Evolutionary conservation across 108 stramenopile species (phyloP), one percentile per base, ranked within the genome.

Genomic region (Cyclotella kingstonii): DNA sequence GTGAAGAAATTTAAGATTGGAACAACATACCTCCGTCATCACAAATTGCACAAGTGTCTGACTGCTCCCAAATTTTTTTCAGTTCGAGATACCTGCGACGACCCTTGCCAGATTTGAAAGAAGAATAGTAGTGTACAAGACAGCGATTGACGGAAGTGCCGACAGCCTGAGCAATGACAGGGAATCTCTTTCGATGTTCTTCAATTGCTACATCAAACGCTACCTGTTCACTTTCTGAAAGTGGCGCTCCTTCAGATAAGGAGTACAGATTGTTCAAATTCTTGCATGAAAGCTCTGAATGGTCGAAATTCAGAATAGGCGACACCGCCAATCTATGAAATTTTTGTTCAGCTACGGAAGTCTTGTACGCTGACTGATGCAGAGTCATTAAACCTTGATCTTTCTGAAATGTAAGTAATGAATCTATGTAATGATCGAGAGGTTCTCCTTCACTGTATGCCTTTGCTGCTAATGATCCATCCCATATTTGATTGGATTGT

Each of bases 51-150:
- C 83, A 84, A 35, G 52, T 49, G 64, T 82, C 81, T 4, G 78
- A 74, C n/a, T 64, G 68, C 60, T 53, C 80, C 81, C 80, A 86
- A 28, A 45, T 44, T 27, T 64, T 76, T 42, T 83, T 81, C 44
- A 53, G 28, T 45, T 47, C 61, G 4, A 52, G 61, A 53, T 86
- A 81, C 14, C 15, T 19, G 14, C 29, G 34, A 8, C 52, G 59
- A 42, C 38, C 58, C 15, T 67, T 28, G 29, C 68, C 77, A 63
- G 73, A 54, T 63, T 83, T 78, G 38, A 62, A 78, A 14, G 19
- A n/a, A 19, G 64, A 60, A 60, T 86, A 86, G 58, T 86, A 86
- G 34, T 86, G 66, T 3, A 79, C 57, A 31, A 86, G 54, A 48
- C 80, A 83, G 11, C 78, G 76, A 43, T 53, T 52, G 29, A 50